phyloP scores from a whole-genome alignment of 768 basidiomycete species.

The Brasilioporus rufonigricans region DNA sequence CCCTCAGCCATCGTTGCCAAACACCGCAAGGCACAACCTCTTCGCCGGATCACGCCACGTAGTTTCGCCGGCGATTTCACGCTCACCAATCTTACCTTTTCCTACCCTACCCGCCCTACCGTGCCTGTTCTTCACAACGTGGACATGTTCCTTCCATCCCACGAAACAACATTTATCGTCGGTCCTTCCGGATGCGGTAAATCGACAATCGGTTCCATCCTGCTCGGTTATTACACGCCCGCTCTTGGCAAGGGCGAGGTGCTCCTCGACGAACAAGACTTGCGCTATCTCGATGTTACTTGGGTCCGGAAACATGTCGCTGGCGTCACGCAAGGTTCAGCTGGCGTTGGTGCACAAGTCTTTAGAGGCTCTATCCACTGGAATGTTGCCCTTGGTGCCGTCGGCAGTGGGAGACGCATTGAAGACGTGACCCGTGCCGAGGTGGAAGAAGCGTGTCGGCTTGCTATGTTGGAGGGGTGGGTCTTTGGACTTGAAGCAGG shows the following conservation, averaged over 20 bases:
- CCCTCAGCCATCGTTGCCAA: conserved; percentile 20
- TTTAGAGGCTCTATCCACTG: conserved; percentile 81
- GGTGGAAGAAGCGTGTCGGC: conserved; percentile 79
- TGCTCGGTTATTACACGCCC: conserved; percentile 72
- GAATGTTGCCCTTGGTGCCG: conserved; percentile 79
- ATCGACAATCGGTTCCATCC: conserved; percentile 62
- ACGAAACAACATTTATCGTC: conserved; percentile 77
- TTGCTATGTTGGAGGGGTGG: conserved; percentile 86
- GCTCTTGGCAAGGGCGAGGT: conserved; percentile 53
- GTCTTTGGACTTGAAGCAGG: conserved; percentile 79
- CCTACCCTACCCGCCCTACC: conserved; percentile 71
- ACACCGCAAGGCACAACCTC: conserved; percentile 20
- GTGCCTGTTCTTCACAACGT: conserved; percentile 57
- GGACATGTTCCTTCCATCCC: conserved; percentile 64
- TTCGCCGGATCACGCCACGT: conserved; percentile 66
- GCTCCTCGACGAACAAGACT: conserved; percentile 76
- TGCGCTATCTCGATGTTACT: conserved; percentile 66
- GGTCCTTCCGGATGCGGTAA: conserved; percentile 80
- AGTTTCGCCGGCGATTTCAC: conserved; percentile 70
- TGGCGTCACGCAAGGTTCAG: conserved; percentile 74
- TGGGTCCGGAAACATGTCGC: conserved; percentile 73
- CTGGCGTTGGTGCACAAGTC: conserved; percentile 42
- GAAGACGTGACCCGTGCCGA: conserved; percentile 60
- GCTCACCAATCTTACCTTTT: conserved; percentile 59
- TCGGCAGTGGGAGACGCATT: conserved; percentile 42